Evolutionary conservation across 2,329 filamentous ascomycete species (phyloP), one percentile per base, ranked within the genome.

Genomic region (Alternaria sp.): DNA sequence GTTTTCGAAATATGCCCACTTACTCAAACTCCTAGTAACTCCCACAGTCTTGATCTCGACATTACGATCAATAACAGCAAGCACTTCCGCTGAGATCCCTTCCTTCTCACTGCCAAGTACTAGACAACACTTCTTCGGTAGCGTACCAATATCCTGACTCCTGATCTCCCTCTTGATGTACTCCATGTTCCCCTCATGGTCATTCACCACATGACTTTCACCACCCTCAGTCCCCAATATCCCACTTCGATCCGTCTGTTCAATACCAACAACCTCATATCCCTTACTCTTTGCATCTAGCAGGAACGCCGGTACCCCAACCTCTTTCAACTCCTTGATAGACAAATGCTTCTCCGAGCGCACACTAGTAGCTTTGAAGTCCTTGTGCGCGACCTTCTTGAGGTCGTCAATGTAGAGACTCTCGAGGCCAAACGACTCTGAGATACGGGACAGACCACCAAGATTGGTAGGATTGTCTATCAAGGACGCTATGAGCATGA

Each of bases 11-110:
- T 11, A 14, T 40, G 2, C 11, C n/a, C 7, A 64, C 64, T 64
- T 60, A 66, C 64, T 86, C 74, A 86, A 73, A 69, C 83, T 85
- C 66, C 84, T 78, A 32, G 84, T 86, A 7, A 85, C 78, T 0
- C 84, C 84, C 50, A 79, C 77, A 62, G 85, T 85, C 51, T 78
- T 76, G 49, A 86, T 84, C 72, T 86, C 84, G 5, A 86, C 82
- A 61, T 85, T 82, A 27, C 83, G 63, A 76, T 85, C 84, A 52
- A 84, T 78, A 59, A 84, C 82, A 0, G 77, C 76, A 50, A 86
- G 64, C 25, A 86, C 78, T 44, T 81, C 72, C 0, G 79, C 81
- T 7, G 82, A 81, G 22, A 86, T 84, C 0, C 84, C 84, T 57
- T 83, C 82, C 67, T 80, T 82, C 72, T 86, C 84, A 38, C 81